Conservation (phyloP, 179 eudicot genomes). For the Vitellaria paradoxa region DNA sequence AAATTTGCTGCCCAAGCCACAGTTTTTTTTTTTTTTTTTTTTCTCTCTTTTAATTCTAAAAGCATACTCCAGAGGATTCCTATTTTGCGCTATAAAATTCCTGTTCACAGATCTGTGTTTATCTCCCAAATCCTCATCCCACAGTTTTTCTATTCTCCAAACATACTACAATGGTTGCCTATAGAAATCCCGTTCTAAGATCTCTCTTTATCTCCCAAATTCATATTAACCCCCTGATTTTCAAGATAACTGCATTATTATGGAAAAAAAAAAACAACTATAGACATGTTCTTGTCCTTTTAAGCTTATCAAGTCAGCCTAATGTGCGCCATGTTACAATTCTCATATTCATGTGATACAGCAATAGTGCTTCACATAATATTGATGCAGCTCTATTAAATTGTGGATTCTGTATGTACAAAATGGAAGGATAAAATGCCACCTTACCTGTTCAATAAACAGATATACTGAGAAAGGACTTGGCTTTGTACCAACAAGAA, state of each 20-base stretch:
- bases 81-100: not conserved
- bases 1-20: not conserved
- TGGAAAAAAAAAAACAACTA: not conserved
- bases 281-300: not conserved
- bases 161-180: no score
- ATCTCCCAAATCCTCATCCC: not conserved
- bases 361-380: not conserved
- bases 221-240: not conserved
- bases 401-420: not conserved
- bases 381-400: not conserved
- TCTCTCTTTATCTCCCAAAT: no score
- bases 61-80: not conserved
- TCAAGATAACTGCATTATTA: not conserved
- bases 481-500: constrained; percentile 36
- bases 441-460: constrained; percentile 31
- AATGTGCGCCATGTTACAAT: not conserved
- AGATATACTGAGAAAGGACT: constrained; percentile 37
- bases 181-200: no score
- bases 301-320: not conserved
- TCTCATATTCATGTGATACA: not conserved
- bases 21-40: not conserved
- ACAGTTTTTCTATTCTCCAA: no score
- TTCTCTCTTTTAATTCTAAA: not conserved
- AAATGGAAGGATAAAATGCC: not conserved
- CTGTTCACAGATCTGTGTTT: not conserved